Evolutionary conservation across 305 asterid species (phyloP).

Genomic region (Fraxinus latifolia): DNA sequence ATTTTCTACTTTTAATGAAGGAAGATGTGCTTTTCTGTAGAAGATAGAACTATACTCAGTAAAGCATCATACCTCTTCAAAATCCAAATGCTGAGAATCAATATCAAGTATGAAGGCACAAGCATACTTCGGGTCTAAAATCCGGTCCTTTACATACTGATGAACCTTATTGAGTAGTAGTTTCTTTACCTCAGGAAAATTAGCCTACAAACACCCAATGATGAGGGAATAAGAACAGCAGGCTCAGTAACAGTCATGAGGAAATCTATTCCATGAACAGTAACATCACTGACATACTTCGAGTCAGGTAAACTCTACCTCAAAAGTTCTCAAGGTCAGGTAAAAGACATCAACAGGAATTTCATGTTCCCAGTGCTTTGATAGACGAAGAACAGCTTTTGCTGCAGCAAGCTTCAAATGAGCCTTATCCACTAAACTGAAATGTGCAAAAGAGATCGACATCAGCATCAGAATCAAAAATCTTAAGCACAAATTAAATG

Average conservation of each 20-base stretch:
- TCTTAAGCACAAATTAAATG: conserved; percentile 20
- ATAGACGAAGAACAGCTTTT: conserved; percentile 91
- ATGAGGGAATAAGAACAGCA: conserved; percentile 26
- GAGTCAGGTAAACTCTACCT: conserved; percentile 49
- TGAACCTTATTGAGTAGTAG: conserved; percentile 72
- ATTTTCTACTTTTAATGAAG: background rate
- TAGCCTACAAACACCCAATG: conserved; percentile 44
- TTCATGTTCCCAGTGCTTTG: conserved; percentile 90
- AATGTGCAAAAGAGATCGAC: conserved; percentile 31
- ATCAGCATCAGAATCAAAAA: conserved; percentile 11
- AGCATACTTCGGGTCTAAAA: conserved; percentile 80
- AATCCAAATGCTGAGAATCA: conserved; percentile 51
- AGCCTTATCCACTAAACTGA: conserved; percentile 82
- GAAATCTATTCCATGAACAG: conserved; percentile 16
- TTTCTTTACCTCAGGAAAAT: conserved; percentile 73
- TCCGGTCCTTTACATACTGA: conserved; percentile 85
- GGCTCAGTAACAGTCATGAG: conserved; percentile 13
- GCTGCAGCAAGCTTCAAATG: conserved; percentile 97
- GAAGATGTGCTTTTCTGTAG: background rate
- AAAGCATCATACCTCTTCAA: conserved; percentile 64
- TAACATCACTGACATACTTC: conserved; percentile 17
- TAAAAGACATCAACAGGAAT: conserved; percentile 81
- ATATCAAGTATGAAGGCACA: conserved; percentile 80
- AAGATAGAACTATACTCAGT: conserved; percentile 10
- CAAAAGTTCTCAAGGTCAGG: conserved; percentile 71